These are phyloP conservation scores for Ogataea zsoltii DNA, from an alignment of 805 yeast genomes.

Conservation along the genomic window DNA sequence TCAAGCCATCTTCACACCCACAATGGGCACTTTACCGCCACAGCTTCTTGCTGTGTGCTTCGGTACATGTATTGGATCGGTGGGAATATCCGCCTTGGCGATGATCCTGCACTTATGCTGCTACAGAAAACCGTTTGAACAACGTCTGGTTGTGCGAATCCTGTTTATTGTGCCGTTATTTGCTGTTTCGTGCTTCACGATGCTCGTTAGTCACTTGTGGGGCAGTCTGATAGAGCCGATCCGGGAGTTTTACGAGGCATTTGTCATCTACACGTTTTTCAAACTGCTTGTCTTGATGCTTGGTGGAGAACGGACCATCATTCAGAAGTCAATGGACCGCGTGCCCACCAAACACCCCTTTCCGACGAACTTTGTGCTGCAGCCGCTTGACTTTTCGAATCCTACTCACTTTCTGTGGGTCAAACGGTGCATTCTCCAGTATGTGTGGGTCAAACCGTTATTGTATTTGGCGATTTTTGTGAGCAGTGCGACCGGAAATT, in stretches of 20 bases:
- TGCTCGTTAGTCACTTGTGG: constrained; percentile 46
- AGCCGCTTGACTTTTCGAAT: constrained; percentile 78
- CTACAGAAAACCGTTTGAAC: constrained; percentile 88
- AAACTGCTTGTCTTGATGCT: constrained; percentile 76
- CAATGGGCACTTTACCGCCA: too few relatives aligned
- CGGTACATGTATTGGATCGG: constrained; percentile 29
- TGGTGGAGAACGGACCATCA: constrained; percentile 90
- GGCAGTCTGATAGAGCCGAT: constrained; percentile 66
- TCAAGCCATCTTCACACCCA: too few relatives aligned
- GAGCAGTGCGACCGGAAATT: constrained; percentile 48
- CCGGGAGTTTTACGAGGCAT: constrained; percentile 91
- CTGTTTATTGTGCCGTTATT: constrained; percentile 80
- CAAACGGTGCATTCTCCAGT: constrained; percentile 86
- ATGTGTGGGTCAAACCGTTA: constrained; percentile 91
- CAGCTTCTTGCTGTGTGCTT: constrained; percentile 23
- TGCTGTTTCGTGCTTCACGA: constrained; percentile 66
- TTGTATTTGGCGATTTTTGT: constrained; percentile 58
- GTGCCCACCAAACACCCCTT: constrained; percentile 70
- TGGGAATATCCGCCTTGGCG: constrained; percentile 43
- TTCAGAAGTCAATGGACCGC: constrained; percentile 59
- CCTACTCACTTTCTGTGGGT: constrained; percentile 75
- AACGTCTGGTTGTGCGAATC: constrained; percentile 80
- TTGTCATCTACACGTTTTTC: constrained; percentile 92
- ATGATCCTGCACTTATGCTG: constrained; percentile 59
- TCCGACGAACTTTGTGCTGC: constrained; percentile 47